These are phyloP conservation scores for Pseudocohnilembus persalinus DNA, from an alignment of 169 alveolate species.

Conservation along the genomic window DNA sequence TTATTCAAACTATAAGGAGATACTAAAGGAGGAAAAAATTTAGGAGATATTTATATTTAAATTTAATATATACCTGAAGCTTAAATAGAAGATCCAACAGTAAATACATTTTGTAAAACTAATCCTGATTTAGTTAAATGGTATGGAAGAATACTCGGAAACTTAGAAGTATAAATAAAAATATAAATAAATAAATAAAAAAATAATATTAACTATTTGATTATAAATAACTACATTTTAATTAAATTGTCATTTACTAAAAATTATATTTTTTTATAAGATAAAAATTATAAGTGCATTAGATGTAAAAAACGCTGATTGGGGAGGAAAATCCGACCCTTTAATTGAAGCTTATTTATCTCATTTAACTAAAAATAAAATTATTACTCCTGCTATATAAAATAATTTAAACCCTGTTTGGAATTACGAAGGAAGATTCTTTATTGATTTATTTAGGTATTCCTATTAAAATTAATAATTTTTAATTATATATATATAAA, in stretches of 20 bases:
- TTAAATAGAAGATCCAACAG: constrained; percentile 16
- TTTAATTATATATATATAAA: no score
- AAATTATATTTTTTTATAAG: no score
- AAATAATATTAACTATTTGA: no score
- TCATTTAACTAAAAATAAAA: neutral
- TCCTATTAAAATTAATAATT: no score
- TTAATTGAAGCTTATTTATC: constrained; percentile 13
- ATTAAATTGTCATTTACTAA: no score
- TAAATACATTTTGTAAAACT: neutral
- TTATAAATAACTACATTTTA: no score
- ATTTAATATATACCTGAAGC: constrained; percentile 25
- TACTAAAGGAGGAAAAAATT: neutral
- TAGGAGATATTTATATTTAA: constrained; percentile 31
- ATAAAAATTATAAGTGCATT: constrained; percentile 29
- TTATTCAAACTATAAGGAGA: constrained; percentile 4
- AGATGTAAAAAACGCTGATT: constrained; percentile 17
- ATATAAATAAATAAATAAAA: no score
- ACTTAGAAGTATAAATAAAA: no score
- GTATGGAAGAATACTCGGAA: neutral
- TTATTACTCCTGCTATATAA: constrained; percentile 7
- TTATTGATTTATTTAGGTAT: constrained; percentile 4
- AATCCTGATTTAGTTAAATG: neutral
- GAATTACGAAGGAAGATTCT: constrained; percentile 17
- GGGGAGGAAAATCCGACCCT: constrained; percentile 31
- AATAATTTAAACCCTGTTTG: constrained; percentile 36